Conservation (phyloP, 257 asterid species). For the Plectranthus barbatus region DNA sequence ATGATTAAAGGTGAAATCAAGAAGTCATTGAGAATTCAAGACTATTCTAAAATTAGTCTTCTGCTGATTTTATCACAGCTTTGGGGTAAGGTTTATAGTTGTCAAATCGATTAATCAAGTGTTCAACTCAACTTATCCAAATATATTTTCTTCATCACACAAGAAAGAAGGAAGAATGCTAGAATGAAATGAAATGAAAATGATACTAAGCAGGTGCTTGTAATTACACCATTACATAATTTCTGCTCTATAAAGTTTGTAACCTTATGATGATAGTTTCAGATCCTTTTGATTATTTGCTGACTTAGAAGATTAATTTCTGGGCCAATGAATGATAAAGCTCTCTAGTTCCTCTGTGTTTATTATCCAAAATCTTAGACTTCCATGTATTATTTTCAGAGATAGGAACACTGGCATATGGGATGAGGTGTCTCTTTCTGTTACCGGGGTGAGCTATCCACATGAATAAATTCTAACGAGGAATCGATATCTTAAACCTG, state of each 20-base stretch:
- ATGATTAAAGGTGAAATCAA: neutral
- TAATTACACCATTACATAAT: no score
- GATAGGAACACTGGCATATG: constrained; percentile 98
- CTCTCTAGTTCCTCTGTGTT: neutral
- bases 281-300: no score
- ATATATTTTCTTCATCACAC: neutral
- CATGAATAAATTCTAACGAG: neutral
- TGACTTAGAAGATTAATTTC: neutral
- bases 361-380: constrained; percentile 10
- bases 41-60: no score
- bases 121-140: neutral
- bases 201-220: no score
- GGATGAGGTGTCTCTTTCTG: no score
- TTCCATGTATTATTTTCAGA: no score
- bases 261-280: neutral
- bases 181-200: neutral
- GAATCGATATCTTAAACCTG: neutral
- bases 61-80: neutral
- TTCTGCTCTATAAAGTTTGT: no score
- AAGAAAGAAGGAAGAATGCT: neutral
- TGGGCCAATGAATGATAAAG: neutral
- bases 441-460: constrained; percentile 67
- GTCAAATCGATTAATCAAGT: neutral
- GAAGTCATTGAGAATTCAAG: neutral
- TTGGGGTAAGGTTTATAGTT: neutral